Evolutionary conservation across 1,284 basidiomycete species (phyloP), one percentile per base, ranked within the genome.

Genomic region (Heterobasidion parviporum): DNA sequence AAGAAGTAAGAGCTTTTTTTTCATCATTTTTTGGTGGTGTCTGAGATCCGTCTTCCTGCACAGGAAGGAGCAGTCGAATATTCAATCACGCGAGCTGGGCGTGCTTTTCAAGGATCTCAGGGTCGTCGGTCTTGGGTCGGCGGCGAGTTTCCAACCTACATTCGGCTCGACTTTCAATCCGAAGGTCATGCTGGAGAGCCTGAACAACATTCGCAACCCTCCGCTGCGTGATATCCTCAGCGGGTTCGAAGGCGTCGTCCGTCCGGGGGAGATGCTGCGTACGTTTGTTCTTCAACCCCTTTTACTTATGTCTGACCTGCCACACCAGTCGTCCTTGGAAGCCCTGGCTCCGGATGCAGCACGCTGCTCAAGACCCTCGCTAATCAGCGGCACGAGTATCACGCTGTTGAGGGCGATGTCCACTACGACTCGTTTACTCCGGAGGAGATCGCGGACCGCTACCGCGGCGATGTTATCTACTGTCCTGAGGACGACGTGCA

Each of bases 401-500:
- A 83, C 60, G 63, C 72, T 10, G 73, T 90, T 6, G 64, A 79
- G n/a, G 87, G 88, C 7, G 73, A 83, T 0, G 77, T 91, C 2
- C 71, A 74, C 55, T 92, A 90, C 65, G 85, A 86, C 63, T 80
- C 83, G 0, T 76, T 91, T 57, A 68, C 79, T 1, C 74, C 82
- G 0, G 66, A 75, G 0, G 70, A 84, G 41, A 71, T 89, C 47
- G 62, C 68, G 47, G 73, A 76, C 34, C 76, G 77, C 57, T 82
- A 80, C 65, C 81, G 85, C 6, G 53, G 53, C 14, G 87, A 88
- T 60, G 78, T 85, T 6, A 76, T 79, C 56, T 89, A 87, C 65
- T 83, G 76, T 57, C 81, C 83, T 0, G 85, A 87, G 65, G 82
- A 84, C 59, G 90, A 92, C 61, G 72, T 86, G 0, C 89, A 91